Base-by-base conservation (phyloP, 306 rosid genomes). In the Elaeagnus macrophylla region DNA sequence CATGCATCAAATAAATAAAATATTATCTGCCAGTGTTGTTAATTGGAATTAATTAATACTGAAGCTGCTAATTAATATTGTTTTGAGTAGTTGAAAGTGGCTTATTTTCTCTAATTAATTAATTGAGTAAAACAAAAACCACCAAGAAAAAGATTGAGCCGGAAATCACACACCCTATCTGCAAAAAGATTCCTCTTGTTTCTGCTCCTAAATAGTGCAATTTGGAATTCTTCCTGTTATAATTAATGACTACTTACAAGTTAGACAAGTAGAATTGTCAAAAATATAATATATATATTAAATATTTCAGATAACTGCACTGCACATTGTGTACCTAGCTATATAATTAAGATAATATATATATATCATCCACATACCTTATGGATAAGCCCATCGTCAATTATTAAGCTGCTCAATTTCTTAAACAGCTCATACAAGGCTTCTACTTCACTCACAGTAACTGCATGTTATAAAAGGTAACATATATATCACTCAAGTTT, bases 211-310 rank as follows among this genome's bases (percentile, higher is more conserved):
- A 91, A 91, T 14, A 91, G 83, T 0, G 97, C 96, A 13, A 91
- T 79, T 79, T 82, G 97, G 58, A 91, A 84, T 79, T 91, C 97
- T 80, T 91, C 96, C 97, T 87, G 82, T 17, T 12, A 7, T 5
- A 25, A 54, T 44, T 52, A 52, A 20, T n/a, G n/a, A n/a, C n/a
- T n/a, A n/a, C n/a, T n/a, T n/a, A n/a, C 57, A 18, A 9, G 48
- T 45, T 37, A 19, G 13, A 6, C 7, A 5, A 20, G 39, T 8
- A 39, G 8, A 8, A 11, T 9, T 20, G 53, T 17, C 42, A 48
- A 11, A 50, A 57, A 16, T 16, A 35, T 51, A 52, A 45, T 8
- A 20, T 39, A 19, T 9, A 12, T 43, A 5, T 3, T 20, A 9
- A 13, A 42, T 42, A 42, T 10, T 43, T 39, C 17, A 50, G 51